Evolutionary conservation across 2,329 filamentous ascomycete species (phyloP).

Genomic region (Fonsecaea monophora): DNA sequence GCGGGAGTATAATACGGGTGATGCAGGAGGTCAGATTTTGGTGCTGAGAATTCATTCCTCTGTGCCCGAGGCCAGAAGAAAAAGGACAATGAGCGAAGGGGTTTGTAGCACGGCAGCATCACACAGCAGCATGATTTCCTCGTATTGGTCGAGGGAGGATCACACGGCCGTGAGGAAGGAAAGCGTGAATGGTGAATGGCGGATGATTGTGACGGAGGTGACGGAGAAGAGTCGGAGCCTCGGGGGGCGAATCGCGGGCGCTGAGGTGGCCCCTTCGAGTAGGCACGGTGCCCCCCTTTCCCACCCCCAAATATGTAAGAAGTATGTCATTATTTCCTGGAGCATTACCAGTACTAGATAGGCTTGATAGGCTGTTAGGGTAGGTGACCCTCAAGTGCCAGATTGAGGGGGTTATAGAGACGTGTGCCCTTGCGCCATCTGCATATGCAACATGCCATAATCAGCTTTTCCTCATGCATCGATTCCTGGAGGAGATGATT

Average conservation of each 20-base stretch:
- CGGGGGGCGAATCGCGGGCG: no score
- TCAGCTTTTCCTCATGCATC: not conserved
- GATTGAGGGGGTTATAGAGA: not conserved
- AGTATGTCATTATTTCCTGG: not conserved
- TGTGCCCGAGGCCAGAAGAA: not conserved
- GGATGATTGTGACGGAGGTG: not conserved
- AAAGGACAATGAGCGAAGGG: not conserved
- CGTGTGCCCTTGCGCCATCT: conserved; percentile 4
- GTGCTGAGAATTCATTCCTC: not conserved
- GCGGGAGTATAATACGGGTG: not conserved
- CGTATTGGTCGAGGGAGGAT: not conserved
- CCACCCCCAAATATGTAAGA: not conserved
- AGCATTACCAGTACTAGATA: not conserved
- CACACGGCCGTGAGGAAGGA: not conserved
- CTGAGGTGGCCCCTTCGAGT: not conserved
- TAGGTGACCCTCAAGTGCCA: not conserved
- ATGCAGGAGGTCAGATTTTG: conserved; percentile 3
- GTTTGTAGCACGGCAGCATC: not conserved
- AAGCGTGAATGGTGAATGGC: not conserved
- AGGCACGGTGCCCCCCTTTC: no score
- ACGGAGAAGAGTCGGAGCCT: not conserved
- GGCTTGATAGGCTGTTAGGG: no score
- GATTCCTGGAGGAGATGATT: not conserved
- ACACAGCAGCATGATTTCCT: not conserved
- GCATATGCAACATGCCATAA: conserved; percentile 19